Conservation (phyloP, 257 asterid species). For the Fraxinus anomala region DNA sequence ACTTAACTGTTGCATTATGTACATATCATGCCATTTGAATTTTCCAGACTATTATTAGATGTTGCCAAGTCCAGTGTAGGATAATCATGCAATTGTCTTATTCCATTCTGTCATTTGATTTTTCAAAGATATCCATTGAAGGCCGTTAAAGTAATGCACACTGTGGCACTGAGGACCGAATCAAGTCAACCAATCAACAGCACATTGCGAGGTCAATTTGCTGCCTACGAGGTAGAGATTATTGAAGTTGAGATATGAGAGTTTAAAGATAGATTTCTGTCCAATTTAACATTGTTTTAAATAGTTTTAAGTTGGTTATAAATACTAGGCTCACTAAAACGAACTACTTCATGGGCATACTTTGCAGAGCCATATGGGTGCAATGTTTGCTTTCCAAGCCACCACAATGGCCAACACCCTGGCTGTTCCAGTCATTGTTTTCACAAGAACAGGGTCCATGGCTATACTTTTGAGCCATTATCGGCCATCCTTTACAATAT, state of each 20-base stretch:
- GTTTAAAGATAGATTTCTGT: conserved; percentile 2
- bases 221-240: conserved; percentile 52
- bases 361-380: conserved; percentile 87
- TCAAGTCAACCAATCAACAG: conserved; percentile 47
- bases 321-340: conserved; percentile 13
- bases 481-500: conserved; percentile 76
- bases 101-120: conserved; percentile 1
- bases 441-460: conserved; percentile 98
- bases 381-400: conserved; percentile 88
- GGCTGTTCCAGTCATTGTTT: conserved; percentile 82
- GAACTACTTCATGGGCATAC: conserved; percentile 16
- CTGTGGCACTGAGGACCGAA: conserved; percentile 89
- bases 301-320: conserved; percentile 5
- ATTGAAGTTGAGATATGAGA: neutral
- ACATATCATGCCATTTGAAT: neutral
- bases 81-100: neutral
- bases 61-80: neutral
- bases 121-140: conserved; percentile 73
- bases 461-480: conserved; percentile 81
- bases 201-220: conserved; percentile 45
- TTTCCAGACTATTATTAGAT: neutral
- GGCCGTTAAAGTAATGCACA: conserved; percentile 96
- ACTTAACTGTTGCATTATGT: neutral
- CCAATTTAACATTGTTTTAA: neutral
- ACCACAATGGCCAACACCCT: conserved; percentile 91